Evolutionary conservation across 129 eudicot species (phyloP).

Genomic region (Flaveria sonorensis): DNA sequence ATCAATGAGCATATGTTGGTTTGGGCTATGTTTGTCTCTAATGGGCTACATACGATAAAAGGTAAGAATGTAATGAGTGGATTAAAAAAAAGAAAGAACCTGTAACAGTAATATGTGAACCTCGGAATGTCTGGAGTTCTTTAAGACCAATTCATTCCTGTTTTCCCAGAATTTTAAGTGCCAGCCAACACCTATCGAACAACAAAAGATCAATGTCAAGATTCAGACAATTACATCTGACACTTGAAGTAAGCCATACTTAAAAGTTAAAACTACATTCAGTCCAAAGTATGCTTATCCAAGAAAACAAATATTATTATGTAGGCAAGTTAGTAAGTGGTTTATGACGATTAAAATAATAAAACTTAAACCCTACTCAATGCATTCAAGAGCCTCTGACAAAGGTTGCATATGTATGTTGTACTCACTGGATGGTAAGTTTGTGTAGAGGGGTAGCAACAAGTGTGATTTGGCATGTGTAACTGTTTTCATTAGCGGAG

Average conservation of each 20-base stretch:
- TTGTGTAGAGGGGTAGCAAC: constrained; percentile 88
- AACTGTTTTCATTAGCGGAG: constrained; percentile 69
- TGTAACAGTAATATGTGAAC: background rate
- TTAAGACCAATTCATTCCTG: background rate
- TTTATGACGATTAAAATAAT: background rate
- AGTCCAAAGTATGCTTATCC: constrained; percentile 79
- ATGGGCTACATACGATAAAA: background rate
- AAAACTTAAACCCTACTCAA: constrained; percentile 39
- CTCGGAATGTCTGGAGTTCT: background rate
- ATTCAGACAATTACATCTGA: too few species aligned
- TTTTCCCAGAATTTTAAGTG: background rate
- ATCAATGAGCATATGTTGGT: background rate
- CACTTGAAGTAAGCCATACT: too few species aligned
- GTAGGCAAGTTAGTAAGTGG: background rate
- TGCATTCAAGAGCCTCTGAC: constrained; percentile 80
- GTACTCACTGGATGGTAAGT: constrained; percentile 72
- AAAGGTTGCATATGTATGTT: constrained; percentile 88
- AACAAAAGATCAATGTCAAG: background rate
- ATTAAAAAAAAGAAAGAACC: background rate
- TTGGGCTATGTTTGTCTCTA: background rate
- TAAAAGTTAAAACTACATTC: background rate
- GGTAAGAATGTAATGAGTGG: background rate
- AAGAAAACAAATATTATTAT: constrained; percentile 21
- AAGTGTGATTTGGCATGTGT: constrained; percentile 68
- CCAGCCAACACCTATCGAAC: background rate